phyloP scores from a whole-genome alignment of 352 stramenopile species.

The Peronospora destructor region DNA sequence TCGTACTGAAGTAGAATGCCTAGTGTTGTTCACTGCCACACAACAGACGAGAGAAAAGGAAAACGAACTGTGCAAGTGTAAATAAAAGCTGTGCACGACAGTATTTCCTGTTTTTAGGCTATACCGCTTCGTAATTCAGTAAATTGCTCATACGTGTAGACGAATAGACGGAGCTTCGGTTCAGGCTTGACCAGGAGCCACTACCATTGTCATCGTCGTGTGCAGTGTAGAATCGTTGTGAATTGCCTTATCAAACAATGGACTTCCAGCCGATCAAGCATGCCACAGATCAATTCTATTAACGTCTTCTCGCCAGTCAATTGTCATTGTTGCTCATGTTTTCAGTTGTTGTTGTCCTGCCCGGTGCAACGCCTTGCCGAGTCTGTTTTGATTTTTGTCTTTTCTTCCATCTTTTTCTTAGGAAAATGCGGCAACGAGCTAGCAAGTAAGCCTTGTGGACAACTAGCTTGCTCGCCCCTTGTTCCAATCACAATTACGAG shows the following conservation, averaged over 20 bases:
- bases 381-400: slow-evolving; percentile 41
- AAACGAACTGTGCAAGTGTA: slow-evolving; percentile 2
- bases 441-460: slow-evolving; percentile 11
- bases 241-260: slow-evolving; percentile 8
- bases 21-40: background rate
- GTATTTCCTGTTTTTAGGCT: slow-evolving; percentile 1
- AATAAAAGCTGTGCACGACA: slow-evolving; percentile 13
- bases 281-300: slow-evolving; percentile 6
- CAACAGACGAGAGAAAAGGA: background rate
- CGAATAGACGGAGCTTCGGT: slow-evolving; percentile 12
- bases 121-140: slow-evolving; percentile 5
- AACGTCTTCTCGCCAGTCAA: slow-evolving; percentile 12
- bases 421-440: slow-evolving; percentile 18
- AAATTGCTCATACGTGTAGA: slow-evolving; percentile 14
- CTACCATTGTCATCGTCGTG: slow-evolving; percentile 12
- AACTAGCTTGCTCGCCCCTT: slow-evolving; percentile 19
- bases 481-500: slow-evolving; percentile 27
- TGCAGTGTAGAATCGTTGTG: slow-evolving; percentile 23
- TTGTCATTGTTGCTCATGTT: slow-evolving; percentile 26
- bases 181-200: slow-evolving; percentile 7
- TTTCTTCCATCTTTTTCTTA: slow-evolving; percentile 27
- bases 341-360: slow-evolving; percentile 23
- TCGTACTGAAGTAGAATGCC: no score
- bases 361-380: slow-evolving; percentile 18
- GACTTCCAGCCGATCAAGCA: slow-evolving; percentile 10